Evolutionary conservation across 306 rosid genomes (phyloP), one percentile per base, ranked within the genome.

Genomic region (Citrullus amarus): DNA sequence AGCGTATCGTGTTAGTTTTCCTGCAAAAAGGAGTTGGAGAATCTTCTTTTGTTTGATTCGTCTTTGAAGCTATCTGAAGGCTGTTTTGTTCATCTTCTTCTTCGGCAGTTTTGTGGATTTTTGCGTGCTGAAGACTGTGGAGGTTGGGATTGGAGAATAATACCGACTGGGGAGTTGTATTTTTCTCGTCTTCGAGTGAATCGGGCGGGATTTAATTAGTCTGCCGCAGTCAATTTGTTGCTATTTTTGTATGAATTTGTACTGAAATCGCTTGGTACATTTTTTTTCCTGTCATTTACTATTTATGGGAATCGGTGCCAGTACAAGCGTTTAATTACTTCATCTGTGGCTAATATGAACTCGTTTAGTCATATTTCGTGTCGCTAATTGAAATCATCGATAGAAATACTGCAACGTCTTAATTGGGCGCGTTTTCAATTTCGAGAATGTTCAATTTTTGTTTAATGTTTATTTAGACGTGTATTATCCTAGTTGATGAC

Each of bases 1-100:
- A 15, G 20, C 41, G 65, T 80, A 50, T 61, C 84, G 81, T 84
- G 75, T 34, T 75, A 41, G 78, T 63, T 80, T 79, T 81, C 66
- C 82, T 36, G 13, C 65, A 7, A 12, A 25, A 13, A 53, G 57
- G 32, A 48, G 39, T 28, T 10, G 22, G 38, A 6, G 78, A 78
- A 67, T 66, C 44, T 46, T 38, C 48, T 63, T 78, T 78, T 36
- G 56, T 46, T 77, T 28, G 16, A 9, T 43, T 54, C 41, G 78
- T 32, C 28, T 76, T 57, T 20, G 57, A 81, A 77, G 84, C 79
- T 25, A 81, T 83, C 79, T 74, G 22, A 79, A 56, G 75, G 17
- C 82, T 39, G 8, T 41, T 41, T 55, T 5, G 18, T 68, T 77
- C 81, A 36, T 44, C 62, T 70, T 75, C 22, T 7, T 53, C 76